Base-by-base conservation (phyloP, 345 rosid species). In the Turnera subulata region DNA sequence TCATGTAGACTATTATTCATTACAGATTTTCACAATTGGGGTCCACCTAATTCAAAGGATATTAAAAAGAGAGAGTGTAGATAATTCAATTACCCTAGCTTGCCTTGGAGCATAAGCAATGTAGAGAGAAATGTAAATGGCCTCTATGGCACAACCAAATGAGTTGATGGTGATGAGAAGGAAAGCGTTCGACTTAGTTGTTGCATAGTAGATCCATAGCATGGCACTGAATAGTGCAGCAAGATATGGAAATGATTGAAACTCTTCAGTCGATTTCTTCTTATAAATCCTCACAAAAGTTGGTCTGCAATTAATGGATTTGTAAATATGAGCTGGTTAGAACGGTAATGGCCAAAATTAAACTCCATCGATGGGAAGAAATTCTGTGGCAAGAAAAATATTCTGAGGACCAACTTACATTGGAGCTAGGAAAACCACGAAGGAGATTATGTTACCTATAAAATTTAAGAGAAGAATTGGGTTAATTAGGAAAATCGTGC, bases 181-280 rank as follows among this genome's bases (percentile, higher is more conserved):
- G 71, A 70, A 53, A 15, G 76, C 89, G 26, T 87, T 73, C 7
- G 69, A 40, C 74, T 78, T 88, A 57, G 72, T 67, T 17, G 76
- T 77, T 39, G 89, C 91, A 24, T 88, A 88, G 60, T 81, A 82
- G 6, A 84, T 75, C 77, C 79, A 81, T 39, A 82, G 66, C 88
- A 78, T 79, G 19, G 91, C 80, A 61, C 85, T 84, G 70, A 84
- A 84, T 38, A 88, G 72, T 12, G 85, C 77, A 11, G 76, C 84
- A 55, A 77, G 65, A 46, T 84, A 88, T 0, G 96, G 96, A 43
- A 83, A 47, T 45, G 89, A 81, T 25, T 83, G 84, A 53, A 84
- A 88, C 22, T 78, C 96, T 78, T 88, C 84, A 4, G 89, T 83
- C n/a, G 84, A 79, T 74, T 88, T 88, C 71, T 78, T 81, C 83